Conservation (phyloP, 2,329 filamentous ascomycete genomes). For the Pleurostoma richardsiae region DNA sequence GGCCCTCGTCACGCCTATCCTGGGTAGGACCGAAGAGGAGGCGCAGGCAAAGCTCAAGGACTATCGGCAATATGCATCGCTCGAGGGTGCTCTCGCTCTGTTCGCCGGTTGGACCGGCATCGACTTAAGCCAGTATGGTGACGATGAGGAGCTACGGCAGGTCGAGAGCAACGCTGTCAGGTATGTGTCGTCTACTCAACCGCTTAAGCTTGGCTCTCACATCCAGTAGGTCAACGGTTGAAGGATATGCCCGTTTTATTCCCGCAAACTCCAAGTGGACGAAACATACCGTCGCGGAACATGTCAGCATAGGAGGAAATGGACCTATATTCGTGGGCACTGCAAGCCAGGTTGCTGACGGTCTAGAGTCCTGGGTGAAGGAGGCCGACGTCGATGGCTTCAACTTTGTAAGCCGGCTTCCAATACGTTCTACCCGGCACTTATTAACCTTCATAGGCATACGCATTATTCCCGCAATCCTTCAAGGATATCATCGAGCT, state of each 20-base stretch:
- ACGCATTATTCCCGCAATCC: constrained; percentile 44
- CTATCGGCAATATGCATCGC: constrained; percentile 53
- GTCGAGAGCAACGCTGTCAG: constrained; percentile 33
- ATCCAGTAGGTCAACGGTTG: constrained; percentile 11
- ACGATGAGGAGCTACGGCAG: constrained; percentile 30
- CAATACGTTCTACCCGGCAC: not conserved
- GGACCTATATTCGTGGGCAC: constrained; percentile 62
- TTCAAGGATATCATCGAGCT: constrained; percentile 64
- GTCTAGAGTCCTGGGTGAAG: constrained; percentile 60
- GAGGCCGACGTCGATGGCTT: constrained; percentile 72
- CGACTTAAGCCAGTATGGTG: constrained; percentile 33
- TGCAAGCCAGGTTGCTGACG: constrained; percentile 58
- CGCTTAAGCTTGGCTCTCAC: not conserved
- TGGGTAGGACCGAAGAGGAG: constrained; percentile 62
- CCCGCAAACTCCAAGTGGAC: constrained; percentile 55
- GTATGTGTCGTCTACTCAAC: constrained; percentile 18
- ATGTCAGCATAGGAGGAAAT: constrained; percentile 63
- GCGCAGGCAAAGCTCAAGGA: constrained; percentile 60
- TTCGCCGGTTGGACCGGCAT: constrained; percentile 71
- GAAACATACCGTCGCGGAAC: constrained; percentile 63
- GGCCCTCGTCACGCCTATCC: constrained; percentile 59
- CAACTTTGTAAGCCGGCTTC: constrained; percentile 46
- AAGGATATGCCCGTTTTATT: constrained; percentile 6
- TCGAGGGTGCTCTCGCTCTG: constrained; percentile 61
- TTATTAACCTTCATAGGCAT: constrained; percentile 27